Evolutionary conservation across 768 basidiomycete genomes (phyloP).

Genomic region (Rubroboletus pulcherrimus): DNA sequence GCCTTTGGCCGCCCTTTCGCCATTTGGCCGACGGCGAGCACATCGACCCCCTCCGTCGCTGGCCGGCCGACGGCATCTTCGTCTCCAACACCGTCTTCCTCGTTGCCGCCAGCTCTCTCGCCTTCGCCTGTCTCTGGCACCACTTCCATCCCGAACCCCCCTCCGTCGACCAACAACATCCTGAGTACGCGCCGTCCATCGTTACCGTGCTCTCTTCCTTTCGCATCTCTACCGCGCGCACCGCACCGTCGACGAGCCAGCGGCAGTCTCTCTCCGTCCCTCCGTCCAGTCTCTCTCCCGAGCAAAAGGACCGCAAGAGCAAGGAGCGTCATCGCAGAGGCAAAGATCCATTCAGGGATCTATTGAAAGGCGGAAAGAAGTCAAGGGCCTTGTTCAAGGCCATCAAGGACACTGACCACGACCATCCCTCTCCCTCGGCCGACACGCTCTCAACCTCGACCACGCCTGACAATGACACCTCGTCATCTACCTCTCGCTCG

Average conservation of each 20-base stretch:
- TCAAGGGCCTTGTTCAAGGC: slow-evolving; percentile 23
- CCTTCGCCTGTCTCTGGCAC: slow-evolving; percentile 40
- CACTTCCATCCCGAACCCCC: slow-evolving; percentile 7
- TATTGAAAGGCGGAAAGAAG: slow-evolving; percentile 52
- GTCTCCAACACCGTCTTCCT: slow-evolving; percentile 36
- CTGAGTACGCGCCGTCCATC: slow-evolving; percentile 6
- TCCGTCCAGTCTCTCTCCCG: neutral
- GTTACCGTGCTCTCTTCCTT: slow-evolving; percentile 7
- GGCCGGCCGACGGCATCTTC: slow-evolving; percentile 28
- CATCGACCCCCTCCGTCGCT: slow-evolving; percentile 13
- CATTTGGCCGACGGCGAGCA: slow-evolving; percentile 39
- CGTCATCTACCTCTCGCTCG: slow-evolving; percentile 22
- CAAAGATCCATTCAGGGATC: slow-evolving; percentile 54
- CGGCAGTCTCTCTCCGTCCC: neutral
- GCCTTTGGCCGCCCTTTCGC: too few species aligned
- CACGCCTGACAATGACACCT: slow-evolving; percentile 8
- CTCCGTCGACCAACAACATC: neutral
- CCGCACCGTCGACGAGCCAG: neutral
- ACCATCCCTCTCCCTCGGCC: neutral
- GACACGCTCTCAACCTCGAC: slow-evolving; percentile 10
- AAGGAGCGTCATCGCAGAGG: slow-evolving; percentile 59
- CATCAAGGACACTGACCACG: slow-evolving; percentile 5
- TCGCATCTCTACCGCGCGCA: neutral
- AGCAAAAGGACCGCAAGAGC: slow-evolving; percentile 20
- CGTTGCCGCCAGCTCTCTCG: slow-evolving; percentile 43